Evolutionary conservation across 2,329 filamentous ascomycete genomes (phyloP), one percentile per base, ranked within the genome.

Genomic region (Beauveria australis): DNA sequence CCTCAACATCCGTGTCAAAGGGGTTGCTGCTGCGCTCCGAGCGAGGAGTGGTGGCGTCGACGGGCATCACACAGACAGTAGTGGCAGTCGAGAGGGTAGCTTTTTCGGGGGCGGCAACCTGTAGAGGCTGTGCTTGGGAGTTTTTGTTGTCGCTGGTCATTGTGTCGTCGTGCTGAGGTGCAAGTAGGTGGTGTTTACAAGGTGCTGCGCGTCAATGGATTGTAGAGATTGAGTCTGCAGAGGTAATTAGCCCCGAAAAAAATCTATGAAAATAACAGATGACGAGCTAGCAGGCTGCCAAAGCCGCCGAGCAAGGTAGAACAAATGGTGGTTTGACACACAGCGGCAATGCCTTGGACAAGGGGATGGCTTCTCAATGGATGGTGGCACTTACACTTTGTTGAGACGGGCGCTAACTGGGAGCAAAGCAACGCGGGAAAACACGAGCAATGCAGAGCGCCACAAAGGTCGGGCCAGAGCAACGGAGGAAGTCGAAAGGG

Each of bases 1-100:
- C 81, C 68, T 85, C 82, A 53, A 85, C 74, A 64, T 85, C 82
- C 5, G 79, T 79, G 56, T 85, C 82, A 66, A 84, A 85, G 24
- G 81, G 81, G 65, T 82, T 81, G 61, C 69, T 67, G 47, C 70
- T 73, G 46, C 72, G 71, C 46, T 74, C 71, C 1, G 78, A 77
- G 47, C 70, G 70, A 1, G 81, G 79, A 12, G 78, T 78, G n/a
- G 65, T 64, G n/a, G 26, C 19, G 30, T 68, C 64, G 33, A 61
- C 58, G n/a, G 67, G 61, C 14, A 64, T 64, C 4, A 65, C 62
- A 52, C 60, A 64, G 22, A 67, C 58, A 22, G 66, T 67, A 10
- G 66, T 64, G 22, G 66, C 65, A 43, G 64, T 67, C 9, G 69
- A 64, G n/a, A 71, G 64, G 43, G 68, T 67, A 28, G 66, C 68